Base-by-base conservation (phyloP, 371 early-diverging fungal genomes). In the Chytridium lagenaria region DNA sequence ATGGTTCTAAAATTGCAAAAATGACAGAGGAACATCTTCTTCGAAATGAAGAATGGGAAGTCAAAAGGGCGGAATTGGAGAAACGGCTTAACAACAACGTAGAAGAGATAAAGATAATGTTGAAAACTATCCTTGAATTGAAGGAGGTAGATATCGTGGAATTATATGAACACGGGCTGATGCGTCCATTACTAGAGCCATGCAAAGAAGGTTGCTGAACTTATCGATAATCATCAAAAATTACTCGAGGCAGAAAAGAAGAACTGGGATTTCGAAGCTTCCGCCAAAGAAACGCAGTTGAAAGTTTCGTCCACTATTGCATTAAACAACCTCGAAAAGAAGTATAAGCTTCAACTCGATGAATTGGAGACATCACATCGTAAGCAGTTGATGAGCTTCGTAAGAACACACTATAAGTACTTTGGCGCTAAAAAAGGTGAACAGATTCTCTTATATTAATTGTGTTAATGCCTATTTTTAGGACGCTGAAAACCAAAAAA, bases 311-410 rank as follows among this genome's bases (percentile, higher is more conserved):
- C 71, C 7, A 73, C 81, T 3, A 74, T 79, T n/a, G 75, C 78
- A 12, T 34, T 84, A 12, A 66, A 71, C 16, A 75, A 78, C n/a
- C 16, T 80, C 28, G 82, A 86, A 57, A 77, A 79, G 36, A 59
- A 76, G 52, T 67, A 76, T 50, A 70, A 65, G 2, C 51, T 26
- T 19, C 69, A 72, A 28, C 38, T 74, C 33, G 73, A 66, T 23
- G 83, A 81, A 71, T 30, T 75, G 1, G 78, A 79, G 22, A 67
- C 59, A 12, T 40, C 68, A 2, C 80, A 82, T 37, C 74, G 77
- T 39, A 70, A 64, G 40, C 71, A 72, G 70, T 37, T 85, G 83
- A 85, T 37, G 81, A 85, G 22, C 50, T 85, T n/a, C 57, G 80
- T 33, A 80, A 38, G 69, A 74, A 39, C 71, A 79, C 65, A 79